Conservation (phyloP, 2,329 filamentous ascomycete genomes). For the Colletotrichum cuscutae region DNA sequence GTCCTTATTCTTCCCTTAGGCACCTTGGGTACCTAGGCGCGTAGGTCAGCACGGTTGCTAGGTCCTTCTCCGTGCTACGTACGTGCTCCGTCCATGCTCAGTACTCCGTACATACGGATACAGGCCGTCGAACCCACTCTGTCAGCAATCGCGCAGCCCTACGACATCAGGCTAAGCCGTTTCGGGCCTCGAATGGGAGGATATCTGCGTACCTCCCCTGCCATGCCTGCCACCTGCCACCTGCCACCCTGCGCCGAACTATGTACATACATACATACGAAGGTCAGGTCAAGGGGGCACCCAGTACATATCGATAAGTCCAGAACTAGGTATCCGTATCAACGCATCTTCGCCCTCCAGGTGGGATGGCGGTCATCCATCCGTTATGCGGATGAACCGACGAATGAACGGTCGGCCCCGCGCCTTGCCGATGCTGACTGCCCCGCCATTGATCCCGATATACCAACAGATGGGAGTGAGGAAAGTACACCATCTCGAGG, state of each 20-base stretch:
- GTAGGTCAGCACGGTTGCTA: too few relatives aligned
- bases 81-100: too few relatives aligned
- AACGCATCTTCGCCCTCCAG: too few relatives aligned
- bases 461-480: not conserved
- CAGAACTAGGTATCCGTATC: too few relatives aligned
- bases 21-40: too few relatives aligned
- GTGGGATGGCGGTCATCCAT: not conserved
- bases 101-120: too few relatives aligned
- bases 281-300: not conserved
- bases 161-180: constrained; percentile 7
- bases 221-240: not conserved
- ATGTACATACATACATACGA: too few relatives aligned
- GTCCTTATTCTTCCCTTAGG: too few relatives aligned
- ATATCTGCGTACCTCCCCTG: not conserved
- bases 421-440: not conserved
- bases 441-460: not conserved
- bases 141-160: constrained; percentile 32
- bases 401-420: constrained; percentile 3
- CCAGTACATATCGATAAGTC: too few relatives aligned
- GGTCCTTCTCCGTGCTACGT: too few relatives aligned
- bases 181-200: not conserved
- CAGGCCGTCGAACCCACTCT: not conserved
- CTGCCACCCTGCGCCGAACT: not conserved
- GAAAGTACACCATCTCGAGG: not conserved
- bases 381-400: not conserved